These are phyloP conservation scores for Geotrichum citri-aurantii DNA, from an alignment of 1,139 yeast species.

Conservation along the genomic window DNA sequence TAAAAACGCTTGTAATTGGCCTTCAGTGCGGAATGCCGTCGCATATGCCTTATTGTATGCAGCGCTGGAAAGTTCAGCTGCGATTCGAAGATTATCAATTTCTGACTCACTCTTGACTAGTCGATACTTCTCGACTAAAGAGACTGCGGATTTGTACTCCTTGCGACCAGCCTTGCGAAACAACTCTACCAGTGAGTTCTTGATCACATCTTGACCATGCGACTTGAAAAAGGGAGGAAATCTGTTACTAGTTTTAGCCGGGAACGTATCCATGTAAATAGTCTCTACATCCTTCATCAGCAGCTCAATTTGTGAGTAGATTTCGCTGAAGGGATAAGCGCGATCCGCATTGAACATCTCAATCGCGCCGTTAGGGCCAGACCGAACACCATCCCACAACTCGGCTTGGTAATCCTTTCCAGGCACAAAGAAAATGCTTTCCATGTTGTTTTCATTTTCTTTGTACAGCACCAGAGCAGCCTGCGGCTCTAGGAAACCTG, in stretches of 20 bases:
- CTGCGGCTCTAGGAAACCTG: conserved; percentile 93
- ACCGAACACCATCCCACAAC: conserved; percentile 91
- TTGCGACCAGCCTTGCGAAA: conserved; percentile 10
- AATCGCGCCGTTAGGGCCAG: conserved; percentile 77
- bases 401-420: conserved; percentile 73
- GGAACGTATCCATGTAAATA: conserved; percentile 30
- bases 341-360: conserved; percentile 85
- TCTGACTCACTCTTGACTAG: conserved; percentile 72
- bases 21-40: conserved; percentile 59
- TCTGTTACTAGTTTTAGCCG: conserved; percentile 19
- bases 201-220: conserved; percentile 16
- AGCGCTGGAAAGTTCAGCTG: conserved; percentile 74
- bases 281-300: conserved; percentile 24
- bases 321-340: conserved; percentile 47
- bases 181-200: conserved; percentile 13
- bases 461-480: conserved; percentile 73
- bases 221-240: conserved; percentile 22
- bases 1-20: conserved; percentile 70
- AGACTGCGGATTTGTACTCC: conserved; percentile 16
- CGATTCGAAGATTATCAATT: conserved; percentile 68
- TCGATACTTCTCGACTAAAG: conserved; percentile 51
- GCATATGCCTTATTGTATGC: conserved; percentile 76
- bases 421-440: conserved; percentile 65
- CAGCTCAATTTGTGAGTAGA: conserved; percentile 22
- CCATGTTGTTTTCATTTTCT: conserved; percentile 40